phyloP scores from a whole-genome alignment of 257 asterid species.

The Solanum arcanum region DNA sequence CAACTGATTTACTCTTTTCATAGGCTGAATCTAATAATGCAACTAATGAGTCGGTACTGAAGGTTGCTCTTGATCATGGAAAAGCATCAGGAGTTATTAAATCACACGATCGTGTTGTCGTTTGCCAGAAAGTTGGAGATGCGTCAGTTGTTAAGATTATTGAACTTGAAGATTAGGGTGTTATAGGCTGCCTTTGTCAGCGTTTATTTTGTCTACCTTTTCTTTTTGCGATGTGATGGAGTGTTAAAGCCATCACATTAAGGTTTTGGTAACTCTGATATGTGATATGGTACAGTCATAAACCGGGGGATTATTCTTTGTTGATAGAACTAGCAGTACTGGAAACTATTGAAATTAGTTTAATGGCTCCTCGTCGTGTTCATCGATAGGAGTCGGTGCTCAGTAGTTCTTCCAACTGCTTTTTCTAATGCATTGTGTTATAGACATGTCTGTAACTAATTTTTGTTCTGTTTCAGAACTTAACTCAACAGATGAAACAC shows the following conservation, averaged over 20 bases:
- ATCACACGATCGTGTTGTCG: conserved; percentile 68
- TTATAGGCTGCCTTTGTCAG: not conserved
- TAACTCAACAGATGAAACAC: not conserved
- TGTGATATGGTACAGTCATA: not conserved
- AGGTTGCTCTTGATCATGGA: conserved; percentile 74
- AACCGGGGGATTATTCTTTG: not conserved
- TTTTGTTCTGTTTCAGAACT: not conserved
- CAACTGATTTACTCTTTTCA: not conserved
- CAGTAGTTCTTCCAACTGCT: not conserved
- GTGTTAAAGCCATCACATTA: not conserved
- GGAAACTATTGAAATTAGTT: not conserved
- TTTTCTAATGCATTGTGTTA: not conserved
- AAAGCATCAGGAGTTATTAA: conserved; percentile 58
- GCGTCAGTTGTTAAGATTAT: conserved; percentile 80
- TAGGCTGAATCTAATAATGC: conserved; percentile 69
- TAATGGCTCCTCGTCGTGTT: not conserved
- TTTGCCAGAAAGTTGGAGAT: conserved; percentile 88
- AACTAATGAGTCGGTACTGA: conserved; percentile 58
- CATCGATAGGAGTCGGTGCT: not conserved
- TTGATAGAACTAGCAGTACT: not conserved
- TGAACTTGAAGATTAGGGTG: conserved; percentile 58
- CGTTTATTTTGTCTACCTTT: not conserved
- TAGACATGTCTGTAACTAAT: not conserved
- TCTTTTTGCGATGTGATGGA: not conserved
- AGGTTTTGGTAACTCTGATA: not conserved